A percentile compares a stretch with the other conserved stretches of the same genome.
Conservation (phyloP, 2,329 filamentous ascomycete genomes). For the Zalaria sp. region DNA sequence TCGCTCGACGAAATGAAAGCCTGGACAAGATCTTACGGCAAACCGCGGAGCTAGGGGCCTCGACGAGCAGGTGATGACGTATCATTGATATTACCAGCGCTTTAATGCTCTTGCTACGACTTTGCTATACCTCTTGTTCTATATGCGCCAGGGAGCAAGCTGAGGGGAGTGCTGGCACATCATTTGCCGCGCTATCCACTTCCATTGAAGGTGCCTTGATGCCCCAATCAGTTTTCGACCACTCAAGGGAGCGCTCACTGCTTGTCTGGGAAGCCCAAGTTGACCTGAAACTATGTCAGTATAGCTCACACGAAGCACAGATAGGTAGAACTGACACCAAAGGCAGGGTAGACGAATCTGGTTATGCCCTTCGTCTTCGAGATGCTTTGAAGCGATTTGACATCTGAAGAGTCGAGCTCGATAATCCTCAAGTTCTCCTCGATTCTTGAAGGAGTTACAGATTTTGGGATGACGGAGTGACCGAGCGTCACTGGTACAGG, state of each 20-base stretch:
- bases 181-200: no score
- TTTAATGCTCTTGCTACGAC: no score
- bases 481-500: slow-evolving; percentile 45
- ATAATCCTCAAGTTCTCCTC: slow-evolving; percentile 55
- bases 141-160: no score
- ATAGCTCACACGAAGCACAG: not conserved
- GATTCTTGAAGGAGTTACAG: slow-evolving; percentile 53
- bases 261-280: slow-evolving; percentile 36
- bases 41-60: not conserved
- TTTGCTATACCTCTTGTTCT: no score
- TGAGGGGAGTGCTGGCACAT: no score
- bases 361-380: slow-evolving; percentile 32
- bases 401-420: slow-evolving; percentile 49
- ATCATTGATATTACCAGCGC: no score
- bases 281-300: slow-evolving; percentile 16
- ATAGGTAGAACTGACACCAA: slow-evolving; percentile 21
- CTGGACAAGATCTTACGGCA: slow-evolving; percentile 61
- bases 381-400: slow-evolving; percentile 34
- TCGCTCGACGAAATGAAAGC: slow-evolving; percentile 77
- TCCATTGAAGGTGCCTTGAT: no score
- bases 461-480: slow-evolving; percentile 60
- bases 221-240: not conserved
- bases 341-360: slow-evolving; percentile 34
- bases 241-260: slow-evolving; percentile 8
- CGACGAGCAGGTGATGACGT: no score